Evolutionary conservation across 2,329 filamentous ascomycete genomes (phyloP).

Genomic region (Fusarium gaditjirri): DNA sequence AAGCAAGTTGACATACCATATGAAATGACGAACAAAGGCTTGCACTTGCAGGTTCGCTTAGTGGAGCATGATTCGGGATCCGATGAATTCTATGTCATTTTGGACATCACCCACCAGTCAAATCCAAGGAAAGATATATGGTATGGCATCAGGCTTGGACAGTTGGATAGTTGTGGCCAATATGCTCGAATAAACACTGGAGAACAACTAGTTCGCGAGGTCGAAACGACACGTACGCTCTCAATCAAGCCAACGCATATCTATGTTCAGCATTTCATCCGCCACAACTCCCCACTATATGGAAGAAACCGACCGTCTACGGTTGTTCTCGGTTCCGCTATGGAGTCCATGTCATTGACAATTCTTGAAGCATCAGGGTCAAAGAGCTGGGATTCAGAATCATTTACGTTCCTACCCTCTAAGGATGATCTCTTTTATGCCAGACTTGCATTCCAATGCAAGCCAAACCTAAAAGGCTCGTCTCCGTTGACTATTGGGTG

Average conservation of each 20-base stretch:
- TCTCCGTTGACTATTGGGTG: background rate
- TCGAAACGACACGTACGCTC: background rate
- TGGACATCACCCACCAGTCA: background rate
- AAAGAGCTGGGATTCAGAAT: background rate
- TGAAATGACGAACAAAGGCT: constrained; percentile 17
- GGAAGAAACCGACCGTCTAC: background rate
- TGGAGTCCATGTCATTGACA: background rate
- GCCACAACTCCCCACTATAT: background rate
- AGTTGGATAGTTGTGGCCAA: background rate
- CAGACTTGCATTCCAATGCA: background rate
- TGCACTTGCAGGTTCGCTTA: constrained; percentile 3
- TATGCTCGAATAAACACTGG: constrained; percentile 6
- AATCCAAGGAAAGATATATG: background rate
- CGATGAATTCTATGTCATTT: constrained; percentile 4
- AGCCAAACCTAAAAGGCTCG: background rate
- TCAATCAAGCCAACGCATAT: constrained; percentile 1
- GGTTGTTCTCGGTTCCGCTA: background rate
- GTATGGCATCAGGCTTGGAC: constrained; percentile 4
- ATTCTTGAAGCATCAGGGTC: constrained; percentile 2
- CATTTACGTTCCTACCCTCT: background rate
- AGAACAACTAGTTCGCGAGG: background rate
- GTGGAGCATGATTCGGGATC: background rate
- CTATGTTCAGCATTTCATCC: constrained; percentile 7
- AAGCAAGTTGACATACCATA: constrained; percentile 7
- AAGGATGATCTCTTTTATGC: background rate